Evolutionary conservation across 306 rosid species (phyloP).

Genomic region (Fragaria ananassa): DNA sequence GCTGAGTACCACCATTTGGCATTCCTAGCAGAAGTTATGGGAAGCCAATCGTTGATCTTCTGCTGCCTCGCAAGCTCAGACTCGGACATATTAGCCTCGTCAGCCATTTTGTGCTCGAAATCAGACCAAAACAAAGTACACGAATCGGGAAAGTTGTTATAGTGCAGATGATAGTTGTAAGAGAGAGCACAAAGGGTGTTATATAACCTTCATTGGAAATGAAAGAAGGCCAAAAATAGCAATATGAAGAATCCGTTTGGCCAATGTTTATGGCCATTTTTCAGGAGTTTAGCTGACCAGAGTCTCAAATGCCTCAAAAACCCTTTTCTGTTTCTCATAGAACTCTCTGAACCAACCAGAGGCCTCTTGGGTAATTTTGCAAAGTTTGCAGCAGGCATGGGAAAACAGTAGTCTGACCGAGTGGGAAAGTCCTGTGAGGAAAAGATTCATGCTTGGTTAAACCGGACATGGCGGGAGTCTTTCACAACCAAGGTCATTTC

Average conservation of each 20-base stretch:
- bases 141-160: neutral
- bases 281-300: neutral
- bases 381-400: neutral
- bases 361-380: neutral
- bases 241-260: neutral
- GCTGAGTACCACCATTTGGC: constrained; percentile 97
- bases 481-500: neutral
- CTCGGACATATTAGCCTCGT: neutral
- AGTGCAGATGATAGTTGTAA: neutral
- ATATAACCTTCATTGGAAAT: neutral
- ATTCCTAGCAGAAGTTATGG: constrained; percentile 64
- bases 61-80: constrained; percentile 12
- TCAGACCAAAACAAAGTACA: neutral
- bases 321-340: neutral
- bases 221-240: neutral
- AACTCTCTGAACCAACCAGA: neutral
- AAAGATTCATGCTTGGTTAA: constrained; percentile 1
- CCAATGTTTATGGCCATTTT: neutral
- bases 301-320: neutral
- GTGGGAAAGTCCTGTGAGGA: neutral
- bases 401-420: neutral
- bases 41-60: constrained; percentile 73
- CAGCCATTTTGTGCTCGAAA: constrained; percentile 3
- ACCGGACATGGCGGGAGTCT: neutral
- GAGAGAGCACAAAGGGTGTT: neutral